Evolutionary conservation across 768 basidiomycete genomes (phyloP).

Genomic region (Filobasidium floriforme): DNA sequence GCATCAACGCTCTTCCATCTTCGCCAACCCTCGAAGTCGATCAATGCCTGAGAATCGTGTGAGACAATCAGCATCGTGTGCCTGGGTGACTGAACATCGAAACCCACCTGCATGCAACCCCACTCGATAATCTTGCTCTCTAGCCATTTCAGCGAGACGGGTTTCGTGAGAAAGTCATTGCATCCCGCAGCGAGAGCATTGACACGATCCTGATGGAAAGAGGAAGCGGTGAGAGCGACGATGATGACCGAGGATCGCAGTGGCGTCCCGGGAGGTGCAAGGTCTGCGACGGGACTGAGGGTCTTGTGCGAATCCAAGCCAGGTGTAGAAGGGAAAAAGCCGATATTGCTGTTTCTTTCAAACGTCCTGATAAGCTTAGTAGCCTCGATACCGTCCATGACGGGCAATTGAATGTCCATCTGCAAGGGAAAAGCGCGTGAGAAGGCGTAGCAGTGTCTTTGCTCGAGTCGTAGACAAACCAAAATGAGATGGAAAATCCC

Average conservation of each 20-base stretch:
- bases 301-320: conserved; percentile 51
- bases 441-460: not conserved
- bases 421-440: conserved; percentile 42
- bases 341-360: conserved; percentile 62
- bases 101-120: conserved; percentile 68
- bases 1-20: conserved; percentile 40
- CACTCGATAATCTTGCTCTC: conserved; percentile 98
- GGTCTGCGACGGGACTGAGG: conserved; percentile 21
- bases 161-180: conserved; percentile 97
- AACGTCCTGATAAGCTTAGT: conserved; percentile 88
- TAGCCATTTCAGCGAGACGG: conserved; percentile 87
- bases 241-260: conserved; percentile 94
- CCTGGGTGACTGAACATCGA: not conserved
- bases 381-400: conserved; percentile 96
- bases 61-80: conserved; percentile 8
- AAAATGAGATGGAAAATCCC: conserved; percentile 92
- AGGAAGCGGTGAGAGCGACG: conserved; percentile 95
- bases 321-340: conserved; percentile 64
- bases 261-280: conserved; percentile 46
- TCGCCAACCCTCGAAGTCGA: conserved; percentile 47
- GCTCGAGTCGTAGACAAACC: conserved; percentile 50
- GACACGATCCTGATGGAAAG: conserved; percentile 88
- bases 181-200: conserved; percentile 96
- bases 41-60: conserved; percentile 31
- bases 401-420: conserved; percentile 99